These are phyloP conservation scores for Gremmenia infestans DNA, from an alignment of 2,329 filamentous ascomycete genomes.

Conservation along the genomic window DNA sequence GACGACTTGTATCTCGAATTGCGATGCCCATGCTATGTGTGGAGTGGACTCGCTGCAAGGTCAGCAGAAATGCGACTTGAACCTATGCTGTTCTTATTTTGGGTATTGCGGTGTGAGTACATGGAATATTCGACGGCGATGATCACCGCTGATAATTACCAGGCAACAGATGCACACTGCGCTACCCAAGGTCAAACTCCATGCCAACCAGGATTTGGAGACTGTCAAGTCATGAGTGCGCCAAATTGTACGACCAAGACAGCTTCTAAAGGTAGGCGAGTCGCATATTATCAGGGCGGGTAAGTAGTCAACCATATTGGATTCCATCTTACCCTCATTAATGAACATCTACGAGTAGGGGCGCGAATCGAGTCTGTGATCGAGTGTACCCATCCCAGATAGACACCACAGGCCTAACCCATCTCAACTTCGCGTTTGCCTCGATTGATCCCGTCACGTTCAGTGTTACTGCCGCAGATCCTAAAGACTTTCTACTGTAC, in stretches of 20 bases:
- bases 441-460: conserved; percentile 36
- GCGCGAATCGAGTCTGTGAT: conserved; percentile 27
- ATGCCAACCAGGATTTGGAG: conserved; percentile 35
- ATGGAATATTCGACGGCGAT: neutral
- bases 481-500: conserved; percentile 17
- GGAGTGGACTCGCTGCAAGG: conserved; percentile 26
- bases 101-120: conserved; percentile 19
- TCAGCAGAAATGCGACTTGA: conserved; percentile 23
- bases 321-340: conserved; percentile 17
- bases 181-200: conserved; percentile 1
- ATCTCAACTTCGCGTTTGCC: conserved; percentile 39
- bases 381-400: conserved; percentile 31
- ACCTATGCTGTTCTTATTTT: conserved; percentile 19
- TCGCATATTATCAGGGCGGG: conserved; percentile 35
- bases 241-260: conserved; percentile 27
- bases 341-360: neutral
- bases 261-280: conserved; percentile 26
- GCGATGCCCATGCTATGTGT: conserved; percentile 32
- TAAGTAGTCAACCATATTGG: conserved; percentile 10
- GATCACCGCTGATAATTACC: neutral
- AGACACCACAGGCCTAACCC: conserved; percentile 28
- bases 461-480: conserved; percentile 26
- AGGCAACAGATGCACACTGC: neutral
- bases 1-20: conserved; percentile 19
- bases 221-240: conserved; percentile 24